These are phyloP conservation scores for Cryptococcus deneoformans DNA, from an alignment of 1,284 basidiomycete genomes.

Conservation along the genomic window DNA sequence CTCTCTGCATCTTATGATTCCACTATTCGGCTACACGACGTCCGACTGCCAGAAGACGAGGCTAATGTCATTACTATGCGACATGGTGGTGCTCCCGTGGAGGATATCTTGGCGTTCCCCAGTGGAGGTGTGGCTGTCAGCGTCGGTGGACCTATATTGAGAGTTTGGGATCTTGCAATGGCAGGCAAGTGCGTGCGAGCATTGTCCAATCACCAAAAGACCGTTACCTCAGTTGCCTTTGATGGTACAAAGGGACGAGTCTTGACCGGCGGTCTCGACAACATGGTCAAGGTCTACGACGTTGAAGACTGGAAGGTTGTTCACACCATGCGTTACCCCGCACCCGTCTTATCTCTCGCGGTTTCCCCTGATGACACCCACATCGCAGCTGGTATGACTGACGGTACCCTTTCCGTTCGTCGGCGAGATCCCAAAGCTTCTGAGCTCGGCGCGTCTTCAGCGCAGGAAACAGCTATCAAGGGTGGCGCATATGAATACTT, in stretches of 20 bases:
- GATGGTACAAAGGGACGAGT: slow-evolving; percentile 65
- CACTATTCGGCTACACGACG: slow-evolving; percentile 85
- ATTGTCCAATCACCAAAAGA: slow-evolving; percentile 97
- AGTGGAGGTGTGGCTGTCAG: slow-evolving; percentile 83
- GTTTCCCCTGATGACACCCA: slow-evolving; percentile 97
- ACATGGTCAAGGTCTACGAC: slow-evolving; percentile 99
- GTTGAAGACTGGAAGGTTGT: slow-evolving; percentile 90
- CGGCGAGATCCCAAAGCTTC: slow-evolving; percentile 73
- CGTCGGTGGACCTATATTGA: slow-evolving; percentile 86
- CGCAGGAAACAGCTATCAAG: slow-evolving; percentile 54
- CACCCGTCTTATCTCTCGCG: slow-evolving; percentile 86
- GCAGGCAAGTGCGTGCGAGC: slow-evolving; percentile 85
- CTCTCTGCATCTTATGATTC: slow-evolving; percentile 95
- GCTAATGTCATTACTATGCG: slow-evolving; percentile 72
- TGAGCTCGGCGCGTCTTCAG: slow-evolving; percentile 56
- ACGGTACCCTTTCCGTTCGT: slow-evolving; percentile 89
- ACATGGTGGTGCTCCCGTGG: slow-evolving; percentile 66
- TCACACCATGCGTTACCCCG: slow-evolving; percentile 98
- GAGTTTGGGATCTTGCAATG: slow-evolving; percentile 93
- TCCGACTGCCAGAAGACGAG: slow-evolving; percentile 53
- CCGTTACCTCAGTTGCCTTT: slow-evolving; percentile 84
- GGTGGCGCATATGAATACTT: slow-evolving; percentile 71
- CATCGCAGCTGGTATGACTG: slow-evolving; percentile 93
- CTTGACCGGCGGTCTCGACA: slow-evolving; percentile 87
- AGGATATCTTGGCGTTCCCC: slow-evolving; percentile 92